Base-by-base conservation (phyloP, 139 green algal species). In the Haematococcus sp. region DNA sequence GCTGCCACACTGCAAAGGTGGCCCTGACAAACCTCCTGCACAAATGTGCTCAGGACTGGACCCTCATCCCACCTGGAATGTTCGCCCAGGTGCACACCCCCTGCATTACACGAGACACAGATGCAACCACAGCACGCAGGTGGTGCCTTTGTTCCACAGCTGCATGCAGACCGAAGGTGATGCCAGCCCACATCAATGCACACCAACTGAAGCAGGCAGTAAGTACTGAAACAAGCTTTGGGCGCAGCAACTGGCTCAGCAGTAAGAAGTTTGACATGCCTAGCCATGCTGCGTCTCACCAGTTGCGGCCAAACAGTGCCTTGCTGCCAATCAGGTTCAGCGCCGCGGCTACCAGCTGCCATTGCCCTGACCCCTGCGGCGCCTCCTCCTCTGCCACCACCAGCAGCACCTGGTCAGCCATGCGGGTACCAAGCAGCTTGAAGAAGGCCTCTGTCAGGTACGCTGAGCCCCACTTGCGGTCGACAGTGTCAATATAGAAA, bases 401-500 rank as follows among this genome's bases (percentile, higher is more conserved):
- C 60, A 98, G 83, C 84, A 97, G 64, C 30, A 79, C 73, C 28
- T 77, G 40, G 11, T 85, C 70, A 22, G 79, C 55, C 79, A 88
- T 71, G 1, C 31, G 44, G 64, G 91, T 81, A 0, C 90, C 86
- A 59, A 97, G 68, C 44, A 75, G 74, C 16, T 88, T 68, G 66
- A 98, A 98, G 84, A 98, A 98, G 3, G 94, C 85, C 0, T 84
- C 64, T 0, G 83, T 98, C 23, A 98, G 78, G 78, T 98, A 98
- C 5, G 89, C 81, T 9, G 76, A 75, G 46, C 94, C 94, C 92
- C 92, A 97, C 70, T 93, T 91, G 28, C 75, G 64, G 56, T 93
- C 88, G 52, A 84, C 72, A 0, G 79, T 88, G 71, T 74, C 33
- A 19, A 63, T 32, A 65, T 86, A 84, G 56, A 81, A 81, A 3